phyloP scores from a whole-genome alignment of 345 rosid species.

The Populus deltoides region DNA sequence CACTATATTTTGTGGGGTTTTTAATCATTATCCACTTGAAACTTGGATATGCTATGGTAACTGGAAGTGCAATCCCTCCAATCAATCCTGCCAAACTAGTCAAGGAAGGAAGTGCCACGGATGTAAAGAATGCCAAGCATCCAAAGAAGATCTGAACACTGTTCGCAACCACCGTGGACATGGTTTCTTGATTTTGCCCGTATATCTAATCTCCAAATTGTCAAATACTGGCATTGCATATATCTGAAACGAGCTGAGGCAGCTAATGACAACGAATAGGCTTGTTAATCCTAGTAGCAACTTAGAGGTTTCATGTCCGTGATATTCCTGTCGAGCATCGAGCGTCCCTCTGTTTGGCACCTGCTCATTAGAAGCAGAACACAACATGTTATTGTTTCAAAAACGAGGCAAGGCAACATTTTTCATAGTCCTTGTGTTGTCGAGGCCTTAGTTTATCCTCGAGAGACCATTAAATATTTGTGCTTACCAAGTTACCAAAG shows the following conservation, averaged over 20 bases:
- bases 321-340: conserved; percentile 38
- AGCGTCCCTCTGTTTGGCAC: conserved; percentile 45
- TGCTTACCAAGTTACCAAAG: conserved; percentile 47
- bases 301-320: conserved; percentile 33
- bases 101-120: conserved; percentile 56
- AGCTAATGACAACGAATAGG: conserved; percentile 46
- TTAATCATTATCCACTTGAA: conserved; percentile 53
- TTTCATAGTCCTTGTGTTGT: not conserved
- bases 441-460: not conserved
- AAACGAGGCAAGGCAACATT: not conserved
- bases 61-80: conserved; percentile 50
- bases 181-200: conserved; percentile 38
- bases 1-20: conserved; percentile 34
- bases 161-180: conserved; percentile 57
- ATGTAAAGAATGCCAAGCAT: conserved; percentile 43
- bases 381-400: not conserved
- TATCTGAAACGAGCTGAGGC: conserved; percentile 58
- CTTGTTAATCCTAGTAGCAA: conserved; percentile 37
- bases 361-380: conserved; percentile 16
- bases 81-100: conserved; percentile 55
- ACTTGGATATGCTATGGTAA: conserved; percentile 56
- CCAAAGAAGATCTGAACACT: conserved; percentile 41
- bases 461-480: not conserved
- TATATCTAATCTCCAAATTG: conserved; percentile 49
- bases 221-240: conserved; percentile 66